These are phyloP conservation scores for Neoarthrinium moseri DNA, from an alignment of 2,329 filamentous ascomycete species.

Conservation along the genomic window DNA sequence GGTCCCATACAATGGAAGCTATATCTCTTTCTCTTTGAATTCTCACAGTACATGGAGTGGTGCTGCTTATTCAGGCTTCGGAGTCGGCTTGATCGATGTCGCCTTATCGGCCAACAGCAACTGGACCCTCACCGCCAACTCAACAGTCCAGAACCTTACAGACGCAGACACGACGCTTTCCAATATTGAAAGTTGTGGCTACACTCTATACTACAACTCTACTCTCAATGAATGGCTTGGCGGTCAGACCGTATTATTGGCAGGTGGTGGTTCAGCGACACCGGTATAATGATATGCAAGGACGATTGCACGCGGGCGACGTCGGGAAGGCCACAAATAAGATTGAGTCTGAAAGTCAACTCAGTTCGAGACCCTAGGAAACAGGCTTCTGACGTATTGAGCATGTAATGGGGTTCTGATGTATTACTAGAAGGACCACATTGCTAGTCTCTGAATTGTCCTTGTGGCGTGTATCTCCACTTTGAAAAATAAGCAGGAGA, in stretches of 20 bases:
- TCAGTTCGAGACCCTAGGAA: too few species aligned
- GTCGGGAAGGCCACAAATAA: too few species aligned
- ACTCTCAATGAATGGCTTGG: slow-evolving; percentile 3
- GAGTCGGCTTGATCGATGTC: slow-evolving; percentile 5
- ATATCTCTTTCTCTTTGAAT: not conserved
- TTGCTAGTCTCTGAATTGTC: slow-evolving; percentile 27
- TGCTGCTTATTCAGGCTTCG: not conserved
- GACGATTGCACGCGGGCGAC: too few species aligned
- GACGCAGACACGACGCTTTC: not conserved
- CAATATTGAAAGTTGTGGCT: slow-evolving; percentile 5
- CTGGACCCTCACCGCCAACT: slow-evolving; percentile 3
- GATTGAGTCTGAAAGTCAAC: too few species aligned
- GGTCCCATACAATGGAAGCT: slow-evolving; percentile 5
- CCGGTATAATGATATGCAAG: slow-evolving; percentile 1
- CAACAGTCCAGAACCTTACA: slow-evolving; percentile 5
- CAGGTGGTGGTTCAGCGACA: slow-evolving; percentile 4
- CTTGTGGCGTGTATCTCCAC: slow-evolving; percentile 40
- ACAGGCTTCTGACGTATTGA: too few species aligned
- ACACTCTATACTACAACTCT: slow-evolving; percentile 4
- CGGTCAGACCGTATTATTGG: not conserved
- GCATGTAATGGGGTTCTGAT: too few species aligned
- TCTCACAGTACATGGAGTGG: slow-evolving; percentile 1
- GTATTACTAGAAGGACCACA: too few species aligned
- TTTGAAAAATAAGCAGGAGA: slow-evolving; percentile 40
- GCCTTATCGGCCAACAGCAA: not conserved